phyloP scores from a whole-genome alignment of 257 asterid genomes.

The Galeopsis tetrahit region DNA sequence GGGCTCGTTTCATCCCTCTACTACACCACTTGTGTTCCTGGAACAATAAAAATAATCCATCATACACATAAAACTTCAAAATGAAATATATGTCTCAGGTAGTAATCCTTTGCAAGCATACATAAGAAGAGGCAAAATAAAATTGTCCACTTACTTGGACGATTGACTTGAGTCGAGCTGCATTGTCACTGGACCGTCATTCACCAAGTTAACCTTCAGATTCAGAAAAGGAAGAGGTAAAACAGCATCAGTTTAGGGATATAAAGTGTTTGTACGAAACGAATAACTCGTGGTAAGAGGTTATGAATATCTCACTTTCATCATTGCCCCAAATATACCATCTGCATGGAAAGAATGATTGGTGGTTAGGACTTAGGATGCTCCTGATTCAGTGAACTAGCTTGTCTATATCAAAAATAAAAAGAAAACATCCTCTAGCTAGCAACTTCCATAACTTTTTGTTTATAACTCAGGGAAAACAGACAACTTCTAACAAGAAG shows the following conservation, averaged over 20 bases:
- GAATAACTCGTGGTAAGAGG: constrained; percentile 25
- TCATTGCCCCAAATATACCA: constrained; percentile 93
- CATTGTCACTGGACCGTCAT: constrained; percentile 95
- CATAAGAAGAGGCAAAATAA: not conserved
- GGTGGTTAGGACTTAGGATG: constrained; percentile 13
- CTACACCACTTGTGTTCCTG: constrained; percentile 41
- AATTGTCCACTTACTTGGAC: constrained; percentile 47
- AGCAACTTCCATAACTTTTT: not conserved
- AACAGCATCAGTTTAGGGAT: constrained; percentile 2
- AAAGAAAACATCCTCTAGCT: not conserved
- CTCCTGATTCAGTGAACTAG: not conserved
- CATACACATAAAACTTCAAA: not conserved
- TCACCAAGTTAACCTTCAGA: constrained; percentile 77
- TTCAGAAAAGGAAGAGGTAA: not conserved
- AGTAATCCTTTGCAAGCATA: not conserved
- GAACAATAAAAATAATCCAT: constrained; percentile 23
- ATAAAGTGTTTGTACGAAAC: not conserved
- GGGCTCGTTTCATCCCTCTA: constrained; percentile 17
- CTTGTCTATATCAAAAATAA: not conserved
- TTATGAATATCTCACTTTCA: constrained; percentile 61
- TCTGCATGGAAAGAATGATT: constrained; percentile 49
- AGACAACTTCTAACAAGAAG: not conserved
- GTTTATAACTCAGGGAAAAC: not conserved
- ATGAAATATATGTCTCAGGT: not conserved
- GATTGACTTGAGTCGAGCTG: constrained; percentile 83